Conservation (phyloP, 352 stramenopile species). For the Phytophthora crassamura region DNA sequence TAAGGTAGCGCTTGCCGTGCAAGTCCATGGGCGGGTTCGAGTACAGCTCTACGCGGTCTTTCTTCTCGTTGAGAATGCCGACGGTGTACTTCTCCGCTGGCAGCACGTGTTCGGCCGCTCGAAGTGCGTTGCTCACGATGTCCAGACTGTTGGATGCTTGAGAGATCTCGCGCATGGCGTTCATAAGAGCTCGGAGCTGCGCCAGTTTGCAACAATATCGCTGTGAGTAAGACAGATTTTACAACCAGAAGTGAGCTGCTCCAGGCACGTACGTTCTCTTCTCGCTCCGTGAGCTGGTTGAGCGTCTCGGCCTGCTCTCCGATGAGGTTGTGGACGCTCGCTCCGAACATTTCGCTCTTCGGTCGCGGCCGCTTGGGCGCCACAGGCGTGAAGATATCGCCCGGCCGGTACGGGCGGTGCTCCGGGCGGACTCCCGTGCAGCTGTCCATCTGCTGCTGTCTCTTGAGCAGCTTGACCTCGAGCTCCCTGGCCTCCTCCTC, state of each 20-base stretch:
- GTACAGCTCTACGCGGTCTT: constrained; percentile 63
- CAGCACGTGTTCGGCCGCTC: constrained; percentile 56
- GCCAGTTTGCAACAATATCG: not conserved
- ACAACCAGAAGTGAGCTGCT: not conserved
- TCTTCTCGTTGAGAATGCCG: constrained; percentile 69
- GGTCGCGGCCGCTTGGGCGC: constrained; percentile 48
- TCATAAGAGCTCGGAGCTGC: constrained; percentile 69
- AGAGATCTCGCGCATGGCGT: constrained; percentile 66
- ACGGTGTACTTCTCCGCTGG: constrained; percentile 66
- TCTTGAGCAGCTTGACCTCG: constrained; percentile 53
- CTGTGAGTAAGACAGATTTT: not conserved
- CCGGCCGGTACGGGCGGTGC: constrained; percentile 19
- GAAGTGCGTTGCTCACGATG: constrained; percentile 63
- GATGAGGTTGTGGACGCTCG: constrained; percentile 62
- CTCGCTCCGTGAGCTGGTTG: constrained; percentile 52
- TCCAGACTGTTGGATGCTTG: constrained; percentile 59
- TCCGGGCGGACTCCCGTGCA: constrained; percentile 43
- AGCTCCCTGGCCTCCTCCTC: constrained; percentile 50
- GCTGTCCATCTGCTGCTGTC: constrained; percentile 63
- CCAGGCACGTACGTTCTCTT: constrained; percentile 53
- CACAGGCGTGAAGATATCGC: constrained; percentile 11
- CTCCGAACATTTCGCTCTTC: constrained; percentile 51
- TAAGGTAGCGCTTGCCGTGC: constrained; percentile 50
- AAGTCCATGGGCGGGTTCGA: constrained; percentile 65
- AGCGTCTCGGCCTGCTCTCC: constrained; percentile 59